phyloP scores from a whole-genome alignment of 148 eudicot species.

The Hydrangea macrophylla region DNA sequence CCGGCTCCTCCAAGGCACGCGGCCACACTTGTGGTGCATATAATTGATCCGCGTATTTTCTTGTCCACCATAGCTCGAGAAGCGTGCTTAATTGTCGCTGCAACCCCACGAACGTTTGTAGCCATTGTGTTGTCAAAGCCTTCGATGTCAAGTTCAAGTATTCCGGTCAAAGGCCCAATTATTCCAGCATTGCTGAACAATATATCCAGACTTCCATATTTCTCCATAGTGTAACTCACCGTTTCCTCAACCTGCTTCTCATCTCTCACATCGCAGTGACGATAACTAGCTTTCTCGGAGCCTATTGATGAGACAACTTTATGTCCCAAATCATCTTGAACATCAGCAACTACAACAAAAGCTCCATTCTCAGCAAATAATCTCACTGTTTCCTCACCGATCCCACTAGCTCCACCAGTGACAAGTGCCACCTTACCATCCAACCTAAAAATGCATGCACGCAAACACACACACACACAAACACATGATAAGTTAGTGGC shows the following conservation, averaged over 20 bases:
- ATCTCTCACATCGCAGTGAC: conserved; percentile 57
- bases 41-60: conserved; percentile 53
- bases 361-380: conserved; percentile 47
- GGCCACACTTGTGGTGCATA: conserved; percentile 60
- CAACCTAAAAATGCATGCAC: conserved; percentile 22
- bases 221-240: conserved; percentile 32
- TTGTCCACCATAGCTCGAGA: conserved; percentile 54
- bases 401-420: conserved; percentile 64
- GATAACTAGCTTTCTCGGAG: conserved; percentile 25
- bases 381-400: conserved; percentile 49
- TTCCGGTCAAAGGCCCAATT: conserved; percentile 37
- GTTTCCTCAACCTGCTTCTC: conserved; percentile 48
- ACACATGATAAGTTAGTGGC: background rate
- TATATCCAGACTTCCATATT: conserved; percentile 41
- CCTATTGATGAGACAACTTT: conserved; percentile 31
- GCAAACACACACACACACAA: background rate
- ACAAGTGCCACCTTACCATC: conserved; percentile 61
- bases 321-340: conserved; percentile 51
- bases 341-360: conserved; percentile 37
- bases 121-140: conserved; percentile 47
- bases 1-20: conserved; percentile 56
- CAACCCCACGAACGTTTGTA: conserved; percentile 56
- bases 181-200: conserved; percentile 68
- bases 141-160: conserved; percentile 48
- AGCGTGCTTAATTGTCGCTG: conserved; percentile 56